Percentiles rank a stretch among this genome's conserved stretches.
Conservation (phyloP, 2,329 filamentous ascomycete genomes). For the Verticillium isaacii region DNA sequence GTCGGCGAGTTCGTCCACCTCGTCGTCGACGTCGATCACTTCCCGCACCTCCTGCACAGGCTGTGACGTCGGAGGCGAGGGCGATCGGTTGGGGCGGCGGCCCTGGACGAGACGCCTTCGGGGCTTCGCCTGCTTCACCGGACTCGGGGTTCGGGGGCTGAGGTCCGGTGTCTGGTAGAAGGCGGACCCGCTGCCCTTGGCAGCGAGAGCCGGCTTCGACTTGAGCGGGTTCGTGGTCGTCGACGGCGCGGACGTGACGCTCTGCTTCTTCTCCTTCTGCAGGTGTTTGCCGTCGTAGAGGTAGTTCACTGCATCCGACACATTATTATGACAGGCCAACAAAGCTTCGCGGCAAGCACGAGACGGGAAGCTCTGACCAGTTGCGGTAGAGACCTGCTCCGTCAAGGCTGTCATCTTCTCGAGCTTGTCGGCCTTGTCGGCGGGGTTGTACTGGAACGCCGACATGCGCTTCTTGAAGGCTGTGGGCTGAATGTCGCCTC, state of each 20-base stretch:
- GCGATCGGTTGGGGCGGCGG: constrained; percentile 17
- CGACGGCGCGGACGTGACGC: neutral
- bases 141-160: constrained; percentile 16
- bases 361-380: constrained; percentile 23
- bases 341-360: constrained; percentile 28
- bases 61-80: constrained; percentile 4
- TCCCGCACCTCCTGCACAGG: constrained; percentile 17
- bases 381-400: constrained; percentile 30
- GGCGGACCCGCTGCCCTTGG: neutral
- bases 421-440: constrained; percentile 34
- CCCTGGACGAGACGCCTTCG: constrained; percentile 31
- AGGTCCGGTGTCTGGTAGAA: neutral
- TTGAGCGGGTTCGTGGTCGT: neutral
- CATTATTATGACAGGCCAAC: constrained; percentile 22
- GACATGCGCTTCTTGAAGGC: constrained; percentile 39
- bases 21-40: constrained; percentile 28
- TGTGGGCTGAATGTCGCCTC: constrained; percentile 61
- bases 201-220: neutral
- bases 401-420: constrained; percentile 19
- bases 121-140: constrained; percentile 20
- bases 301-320: constrained; percentile 28
- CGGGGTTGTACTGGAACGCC: constrained; percentile 42
- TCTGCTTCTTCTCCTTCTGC: constrained; percentile 7
- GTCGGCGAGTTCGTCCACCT: constrained; percentile 18
- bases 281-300: constrained; percentile 17